phyloP scores from a whole-genome alignment of 1,284 basidiomycete genomes.

The Trichosporon faecale region DNA sequence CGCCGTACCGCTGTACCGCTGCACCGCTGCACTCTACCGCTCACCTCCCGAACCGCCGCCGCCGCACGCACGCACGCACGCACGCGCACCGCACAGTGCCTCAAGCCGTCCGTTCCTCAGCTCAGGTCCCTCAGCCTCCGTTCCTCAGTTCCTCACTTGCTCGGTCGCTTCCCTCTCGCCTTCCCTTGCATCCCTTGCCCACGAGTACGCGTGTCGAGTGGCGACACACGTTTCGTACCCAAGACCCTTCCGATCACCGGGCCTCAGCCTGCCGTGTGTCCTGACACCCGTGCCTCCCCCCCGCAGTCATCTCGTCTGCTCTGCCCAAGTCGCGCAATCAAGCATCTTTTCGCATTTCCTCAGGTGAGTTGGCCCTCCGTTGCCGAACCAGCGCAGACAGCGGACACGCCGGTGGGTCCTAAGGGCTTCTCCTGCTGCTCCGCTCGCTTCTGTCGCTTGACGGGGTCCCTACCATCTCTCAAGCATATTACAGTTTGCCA shows the following conservation, averaged over 20 bases:
- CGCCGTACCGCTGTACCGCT: neutral
- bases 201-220: slow-evolving; percentile 9
- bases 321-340: slow-evolving; percentile 11
- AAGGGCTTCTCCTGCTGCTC: neutral
- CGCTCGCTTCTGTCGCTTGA: neutral
- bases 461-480: neutral
- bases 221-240: slow-evolving; percentile 9
- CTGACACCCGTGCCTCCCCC: slow-evolving; percentile 5
- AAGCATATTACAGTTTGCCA: slow-evolving; percentile 2
- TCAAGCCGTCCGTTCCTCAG: neutral
- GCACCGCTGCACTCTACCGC: neutral
- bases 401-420: neutral
- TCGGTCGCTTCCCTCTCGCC: neutral
- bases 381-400: neutral
- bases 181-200: neutral
- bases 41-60: neutral
- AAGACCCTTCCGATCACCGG: neutral
- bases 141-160: neutral
- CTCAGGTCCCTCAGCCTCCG: neutral
- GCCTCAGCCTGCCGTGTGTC: slow-evolving; percentile 3
- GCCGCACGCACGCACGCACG: neutral
- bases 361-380: slow-evolving; percentile 4
- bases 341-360: slow-evolving; percentile 7
- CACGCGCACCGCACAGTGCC: slow-evolving; percentile 6
- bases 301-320: neutral